Percentiles rank a stretch among this genome's conserved stretches.
Conservation (phyloP, 768 basidiomycete genomes). For the Serendipita indica region DNA sequence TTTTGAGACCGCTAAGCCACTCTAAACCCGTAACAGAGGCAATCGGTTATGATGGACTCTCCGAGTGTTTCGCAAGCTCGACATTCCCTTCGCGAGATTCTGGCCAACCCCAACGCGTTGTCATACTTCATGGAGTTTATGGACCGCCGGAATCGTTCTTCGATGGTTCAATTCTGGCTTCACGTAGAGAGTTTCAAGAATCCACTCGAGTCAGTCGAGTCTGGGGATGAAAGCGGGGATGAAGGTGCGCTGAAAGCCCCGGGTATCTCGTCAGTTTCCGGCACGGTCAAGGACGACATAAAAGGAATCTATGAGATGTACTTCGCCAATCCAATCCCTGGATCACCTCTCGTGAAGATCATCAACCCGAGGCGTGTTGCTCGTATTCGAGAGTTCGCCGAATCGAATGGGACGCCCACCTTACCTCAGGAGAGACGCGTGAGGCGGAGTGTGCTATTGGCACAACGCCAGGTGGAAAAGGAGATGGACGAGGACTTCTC, state of each 20-base stretch:
- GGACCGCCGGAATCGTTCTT: conserved; percentile 73
- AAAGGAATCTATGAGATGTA: conserved; percentile 80
- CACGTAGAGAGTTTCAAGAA: conserved; percentile 97
- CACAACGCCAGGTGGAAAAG: conserved; percentile 73
- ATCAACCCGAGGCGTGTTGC: conserved; percentile 60
- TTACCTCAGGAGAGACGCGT: conserved; percentile 38
- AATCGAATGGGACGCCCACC: conserved; percentile 32
- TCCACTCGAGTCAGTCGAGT: conserved; percentile 60
- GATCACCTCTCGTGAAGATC: conserved; percentile 31
- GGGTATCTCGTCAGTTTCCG: conserved; percentile 23
- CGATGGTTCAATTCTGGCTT: conserved; percentile 93
- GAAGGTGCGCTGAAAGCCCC: conserved; percentile 43
- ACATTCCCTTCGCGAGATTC: conserved; percentile 58
- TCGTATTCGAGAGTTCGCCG: conserved; percentile 51
- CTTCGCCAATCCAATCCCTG: conserved; percentile 51
- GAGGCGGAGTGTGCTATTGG: conserved; percentile 62
- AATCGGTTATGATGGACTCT: conserved; percentile 8
- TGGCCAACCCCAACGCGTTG: conserved; percentile 77
- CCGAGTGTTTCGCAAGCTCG: conserved; percentile 16
- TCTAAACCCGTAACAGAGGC: conserved; percentile 10
- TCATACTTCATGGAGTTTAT: conserved; percentile 98
- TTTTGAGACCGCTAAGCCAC: background rate
- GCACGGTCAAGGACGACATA: conserved; percentile 72
- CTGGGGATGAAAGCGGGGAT: conserved; percentile 32
- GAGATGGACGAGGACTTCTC: conserved; percentile 89